phyloP scores from a whole-genome alignment of 768 basidiomycete genomes.

The Collybiopsis confluens region DNA sequence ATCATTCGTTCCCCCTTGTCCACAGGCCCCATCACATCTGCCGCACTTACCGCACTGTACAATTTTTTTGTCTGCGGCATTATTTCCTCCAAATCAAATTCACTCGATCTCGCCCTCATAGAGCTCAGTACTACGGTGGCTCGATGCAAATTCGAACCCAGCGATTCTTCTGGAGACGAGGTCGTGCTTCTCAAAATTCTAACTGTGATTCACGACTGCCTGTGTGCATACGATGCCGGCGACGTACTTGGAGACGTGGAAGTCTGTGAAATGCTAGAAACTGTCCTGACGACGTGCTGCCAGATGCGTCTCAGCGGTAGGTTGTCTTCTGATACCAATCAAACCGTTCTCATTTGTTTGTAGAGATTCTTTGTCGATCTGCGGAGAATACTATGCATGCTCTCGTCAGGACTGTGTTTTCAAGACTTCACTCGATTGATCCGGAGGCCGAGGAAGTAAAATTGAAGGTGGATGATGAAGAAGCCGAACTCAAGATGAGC shows the following conservation, averaged over 20 bases:
- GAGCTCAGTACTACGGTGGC: conserved; percentile 88
- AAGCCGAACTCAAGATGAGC: conserved; percentile 59
- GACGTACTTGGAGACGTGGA: conserved; percentile 83
- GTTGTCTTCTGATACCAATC: conserved; percentile 24
- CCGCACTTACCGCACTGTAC: conserved; percentile 83
- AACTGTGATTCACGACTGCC: conserved; percentile 80
- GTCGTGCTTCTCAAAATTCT: conserved; percentile 91
- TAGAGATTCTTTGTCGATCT: conserved; percentile 83
- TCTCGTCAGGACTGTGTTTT: conserved; percentile 79
- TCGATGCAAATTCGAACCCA: conserved; percentile 97
- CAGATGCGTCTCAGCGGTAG: conserved; percentile 93
- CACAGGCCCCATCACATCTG: conserved; percentile 94
- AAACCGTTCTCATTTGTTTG: conserved; percentile 8
- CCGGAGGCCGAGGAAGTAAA: conserved; percentile 67
- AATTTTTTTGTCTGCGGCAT: conserved; percentile 80
- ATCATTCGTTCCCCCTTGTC: conserved; percentile 92
- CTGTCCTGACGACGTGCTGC: conserved; percentile 93
- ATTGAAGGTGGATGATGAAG: conserved; percentile 45
- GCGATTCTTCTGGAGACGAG: conserved; percentile 96
- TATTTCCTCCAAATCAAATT: conserved; percentile 51
- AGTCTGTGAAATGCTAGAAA: conserved; percentile 98
- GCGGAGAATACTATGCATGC: conserved; percentile 89
- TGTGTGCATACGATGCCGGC: conserved; percentile 64
- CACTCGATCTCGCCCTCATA: conserved; percentile 63
- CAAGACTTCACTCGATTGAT: conserved; percentile 63